Evolutionary conservation across 169 alveolate genomes (phyloP).

Genomic region (Toxoplasma gondii): DNA sequence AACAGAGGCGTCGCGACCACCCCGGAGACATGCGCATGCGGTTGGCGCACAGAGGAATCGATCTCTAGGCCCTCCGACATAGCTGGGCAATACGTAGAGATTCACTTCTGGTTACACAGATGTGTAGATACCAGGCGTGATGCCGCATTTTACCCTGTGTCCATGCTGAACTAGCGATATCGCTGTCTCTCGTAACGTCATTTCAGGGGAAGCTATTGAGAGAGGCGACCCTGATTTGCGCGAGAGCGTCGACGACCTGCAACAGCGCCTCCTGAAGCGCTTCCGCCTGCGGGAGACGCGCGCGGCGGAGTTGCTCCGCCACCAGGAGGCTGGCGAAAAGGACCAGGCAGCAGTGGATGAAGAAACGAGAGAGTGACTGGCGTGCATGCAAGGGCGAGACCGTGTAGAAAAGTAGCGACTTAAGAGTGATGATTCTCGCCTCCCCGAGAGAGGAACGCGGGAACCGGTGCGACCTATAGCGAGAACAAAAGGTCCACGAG

Average conservation of each 20-base stretch:
- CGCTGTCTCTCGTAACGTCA: not conserved
- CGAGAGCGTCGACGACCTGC: slow-evolving; percentile 17
- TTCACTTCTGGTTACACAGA: too few species aligned
- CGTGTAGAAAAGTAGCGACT: not conserved
- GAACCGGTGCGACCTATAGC: not conserved
- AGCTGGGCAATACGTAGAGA: too few species aligned
- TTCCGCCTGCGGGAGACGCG: slow-evolving; percentile 31
- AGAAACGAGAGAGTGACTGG: too few species aligned
- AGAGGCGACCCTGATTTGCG: not conserved
- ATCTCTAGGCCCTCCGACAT: too few species aligned
- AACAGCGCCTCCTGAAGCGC: slow-evolving; percentile 5
- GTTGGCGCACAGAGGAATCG: too few species aligned
- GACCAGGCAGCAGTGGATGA: not conserved
- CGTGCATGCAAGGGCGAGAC: too few species aligned
- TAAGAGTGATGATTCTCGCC: too few species aligned
- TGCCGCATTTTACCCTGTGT: not conserved
- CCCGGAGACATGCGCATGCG: too few species aligned
- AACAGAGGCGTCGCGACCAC: too few species aligned
- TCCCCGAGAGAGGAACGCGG: too few species aligned
- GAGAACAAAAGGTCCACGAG: not conserved
- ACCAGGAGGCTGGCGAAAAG: not conserved
- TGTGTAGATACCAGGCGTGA: too few species aligned
- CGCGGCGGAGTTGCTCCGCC: slow-evolving; percentile 10
- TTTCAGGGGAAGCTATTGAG: slow-evolving; percentile 22
- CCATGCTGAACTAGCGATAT: too few species aligned